Percentiles rank a stretch among this genome's conserved stretches.
These are phyloP conservation scores for Ballota nigra DNA, from an alignment of 257 asterid species.

Conservation along the genomic window DNA sequence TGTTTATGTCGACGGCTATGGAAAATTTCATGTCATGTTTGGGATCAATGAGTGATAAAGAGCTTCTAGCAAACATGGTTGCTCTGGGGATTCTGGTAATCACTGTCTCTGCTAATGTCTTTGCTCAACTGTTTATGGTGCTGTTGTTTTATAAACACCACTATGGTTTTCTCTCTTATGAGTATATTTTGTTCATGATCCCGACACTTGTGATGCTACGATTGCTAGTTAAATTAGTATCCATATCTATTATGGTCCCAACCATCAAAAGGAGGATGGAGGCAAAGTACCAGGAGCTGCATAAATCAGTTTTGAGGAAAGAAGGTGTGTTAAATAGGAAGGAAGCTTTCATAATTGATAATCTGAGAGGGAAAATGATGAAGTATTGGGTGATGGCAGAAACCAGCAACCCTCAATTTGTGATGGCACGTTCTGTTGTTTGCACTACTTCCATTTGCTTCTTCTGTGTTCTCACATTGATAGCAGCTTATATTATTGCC, in stretches of 20 bases:
- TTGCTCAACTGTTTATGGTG: constrained; percentile 12
- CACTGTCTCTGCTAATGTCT: constrained; percentile 4
- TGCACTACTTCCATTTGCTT: constrained; percentile 4
- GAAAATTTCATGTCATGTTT: constrained; percentile 15
- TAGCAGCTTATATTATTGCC: background rate
- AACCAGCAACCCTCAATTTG: constrained; percentile 33
- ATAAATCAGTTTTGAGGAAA: background rate
- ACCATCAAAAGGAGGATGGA: background rate
- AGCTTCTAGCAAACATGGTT: background rate
- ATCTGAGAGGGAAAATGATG: background rate
- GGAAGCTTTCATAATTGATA: background rate
- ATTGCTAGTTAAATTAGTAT: background rate
- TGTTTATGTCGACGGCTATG: constrained; percentile 13
- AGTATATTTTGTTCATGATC: background rate
- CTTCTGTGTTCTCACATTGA: no score
- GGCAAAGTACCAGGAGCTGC: background rate
- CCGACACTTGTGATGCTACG: background rate
- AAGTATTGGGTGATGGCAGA: constrained; percentile 36
- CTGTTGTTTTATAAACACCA: no score
- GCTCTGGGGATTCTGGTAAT: constrained; percentile 16
- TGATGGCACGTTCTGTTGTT: constrained; percentile 30
- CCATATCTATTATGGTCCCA: background rate
- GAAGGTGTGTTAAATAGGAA: background rate
- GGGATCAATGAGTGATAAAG: constrained; percentile 24
- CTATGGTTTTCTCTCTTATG: no score